Conservation (phyloP, 2,329 filamentous ascomycete species). For the Fusarium setosum region DNA sequence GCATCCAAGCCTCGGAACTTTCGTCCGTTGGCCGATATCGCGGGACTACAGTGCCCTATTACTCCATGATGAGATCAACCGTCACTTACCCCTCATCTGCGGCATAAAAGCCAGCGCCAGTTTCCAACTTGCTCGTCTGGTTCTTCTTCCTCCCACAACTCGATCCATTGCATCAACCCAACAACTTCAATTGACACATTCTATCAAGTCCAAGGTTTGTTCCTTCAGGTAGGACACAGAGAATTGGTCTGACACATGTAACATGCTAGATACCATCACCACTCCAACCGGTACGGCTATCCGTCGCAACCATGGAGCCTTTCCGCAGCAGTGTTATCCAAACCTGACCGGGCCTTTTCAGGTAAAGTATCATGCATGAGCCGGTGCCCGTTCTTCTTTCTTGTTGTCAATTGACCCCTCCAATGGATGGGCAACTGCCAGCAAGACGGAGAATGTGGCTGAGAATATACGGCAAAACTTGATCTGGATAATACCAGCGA, state of each 20-base stretch:
- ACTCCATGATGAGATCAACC: constrained; percentile 37
- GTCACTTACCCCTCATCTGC: constrained; percentile 41
- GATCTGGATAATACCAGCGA: constrained; percentile 99
- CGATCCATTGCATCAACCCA: not conserved
- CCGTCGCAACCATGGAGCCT: constrained; percentile 47
- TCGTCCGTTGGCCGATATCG: constrained; percentile 30
- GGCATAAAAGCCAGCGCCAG: constrained; percentile 31
- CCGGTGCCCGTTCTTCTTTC: constrained; percentile 63
- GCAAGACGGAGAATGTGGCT: constrained; percentile 54
- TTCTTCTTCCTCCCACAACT: constrained; percentile 9
- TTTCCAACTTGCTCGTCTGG: not conserved
- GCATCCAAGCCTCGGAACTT: constrained; percentile 26
- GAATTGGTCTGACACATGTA: constrained; percentile 34
- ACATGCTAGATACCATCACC: constrained; percentile 36
- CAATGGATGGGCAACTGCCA: not conserved
- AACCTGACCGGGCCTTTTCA: constrained; percentile 50
- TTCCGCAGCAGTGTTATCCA: constrained; percentile 53
- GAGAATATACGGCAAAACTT: constrained; percentile 97
- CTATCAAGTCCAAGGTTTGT: constrained; percentile 35
- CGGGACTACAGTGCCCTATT: too few relatives aligned
- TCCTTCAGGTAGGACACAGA: not conserved
- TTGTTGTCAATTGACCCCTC: not conserved
- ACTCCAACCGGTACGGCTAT: constrained; percentile 42
- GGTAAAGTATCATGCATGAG: constrained; percentile 68
- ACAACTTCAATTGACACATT: not conserved